Evolutionary conservation across 345 rosid genomes (phyloP).

Genomic region (Mangifera indica): DNA sequence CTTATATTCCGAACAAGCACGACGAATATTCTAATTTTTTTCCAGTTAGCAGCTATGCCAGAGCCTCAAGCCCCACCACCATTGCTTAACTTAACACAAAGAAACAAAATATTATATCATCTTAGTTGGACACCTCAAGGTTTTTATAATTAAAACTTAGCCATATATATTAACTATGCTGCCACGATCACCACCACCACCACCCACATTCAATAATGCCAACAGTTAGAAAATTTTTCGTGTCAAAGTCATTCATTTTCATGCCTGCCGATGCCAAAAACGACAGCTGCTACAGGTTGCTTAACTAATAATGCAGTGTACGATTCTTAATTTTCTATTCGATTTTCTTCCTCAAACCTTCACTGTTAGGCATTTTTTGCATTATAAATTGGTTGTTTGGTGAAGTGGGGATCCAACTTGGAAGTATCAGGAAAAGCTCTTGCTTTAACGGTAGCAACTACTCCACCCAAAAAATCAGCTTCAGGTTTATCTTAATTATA

Average conservation of each 20-base stretch:
- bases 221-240: conserved; percentile 11
- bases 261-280: neutral
- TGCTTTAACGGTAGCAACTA: conserved; percentile 30
- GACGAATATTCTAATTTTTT: conserved; percentile 21
- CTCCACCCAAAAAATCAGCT: too few relatives aligned
- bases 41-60: conserved; percentile 17
- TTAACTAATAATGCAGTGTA: conserved; percentile 13
- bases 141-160: neutral
- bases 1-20: conserved; percentile 22
- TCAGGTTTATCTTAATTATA: too few relatives aligned
- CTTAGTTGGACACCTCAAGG: neutral
- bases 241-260: conserved; percentile 9
- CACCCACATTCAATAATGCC: conserved; percentile 22
- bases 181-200: neutral
- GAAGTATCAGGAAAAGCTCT: conserved; percentile 18
- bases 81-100: neutral
- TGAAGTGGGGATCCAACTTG: conserved; percentile 37
- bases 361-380: neutral
- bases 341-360: conserved; percentile 16
- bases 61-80: conserved; percentile 12
- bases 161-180: too few relatives aligned
- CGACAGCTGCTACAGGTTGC: conserved; percentile 10
- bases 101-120: neutral
- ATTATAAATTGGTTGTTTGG: conserved; percentile 17
- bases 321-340: neutral